phyloP scores from a whole-genome alignment of 2,329 filamentous ascomycete genomes.

The Tricladium varicosporioides region DNA sequence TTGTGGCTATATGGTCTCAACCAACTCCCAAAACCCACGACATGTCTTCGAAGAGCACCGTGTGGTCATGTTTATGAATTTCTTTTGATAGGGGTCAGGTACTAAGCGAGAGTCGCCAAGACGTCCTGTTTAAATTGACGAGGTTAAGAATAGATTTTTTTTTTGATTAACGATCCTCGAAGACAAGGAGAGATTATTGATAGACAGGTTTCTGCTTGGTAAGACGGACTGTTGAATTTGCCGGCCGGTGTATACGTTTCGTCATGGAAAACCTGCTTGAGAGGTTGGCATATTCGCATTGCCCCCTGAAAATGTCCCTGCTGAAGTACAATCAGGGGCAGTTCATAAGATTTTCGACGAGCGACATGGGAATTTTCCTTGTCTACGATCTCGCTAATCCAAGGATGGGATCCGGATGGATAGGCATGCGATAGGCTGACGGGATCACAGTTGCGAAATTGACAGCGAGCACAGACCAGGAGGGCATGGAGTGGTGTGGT shows the following conservation, averaged over 20 bases:
- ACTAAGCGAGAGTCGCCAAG: neutral
- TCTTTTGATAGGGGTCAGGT: neutral
- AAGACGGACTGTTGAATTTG: neutral
- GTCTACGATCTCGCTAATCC: neutral
- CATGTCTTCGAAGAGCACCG: neutral
- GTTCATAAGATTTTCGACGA: neutral
- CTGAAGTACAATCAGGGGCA: neutral
- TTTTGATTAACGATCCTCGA: too few species aligned
- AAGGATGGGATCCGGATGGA: neutral
- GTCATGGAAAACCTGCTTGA: neutral
- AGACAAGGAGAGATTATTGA: neutral
- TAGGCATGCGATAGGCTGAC: neutral
- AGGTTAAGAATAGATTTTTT: neutral
- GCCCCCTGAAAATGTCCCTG: neutral
- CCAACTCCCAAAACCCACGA: neutral
- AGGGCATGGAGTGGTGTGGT: neutral
- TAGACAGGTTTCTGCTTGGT: neutral
- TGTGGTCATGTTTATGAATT: neutral
- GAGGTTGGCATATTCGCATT: neutral
- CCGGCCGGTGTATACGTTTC: neutral
- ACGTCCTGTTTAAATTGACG: neutral
- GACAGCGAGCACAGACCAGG: neutral
- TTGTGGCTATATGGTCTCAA: too few species aligned
- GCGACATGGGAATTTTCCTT: neutral
- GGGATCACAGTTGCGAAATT: neutral